Conservation (phyloP, 2,329 filamentous ascomycete species). For the Claviceps arundinis region DNA sequence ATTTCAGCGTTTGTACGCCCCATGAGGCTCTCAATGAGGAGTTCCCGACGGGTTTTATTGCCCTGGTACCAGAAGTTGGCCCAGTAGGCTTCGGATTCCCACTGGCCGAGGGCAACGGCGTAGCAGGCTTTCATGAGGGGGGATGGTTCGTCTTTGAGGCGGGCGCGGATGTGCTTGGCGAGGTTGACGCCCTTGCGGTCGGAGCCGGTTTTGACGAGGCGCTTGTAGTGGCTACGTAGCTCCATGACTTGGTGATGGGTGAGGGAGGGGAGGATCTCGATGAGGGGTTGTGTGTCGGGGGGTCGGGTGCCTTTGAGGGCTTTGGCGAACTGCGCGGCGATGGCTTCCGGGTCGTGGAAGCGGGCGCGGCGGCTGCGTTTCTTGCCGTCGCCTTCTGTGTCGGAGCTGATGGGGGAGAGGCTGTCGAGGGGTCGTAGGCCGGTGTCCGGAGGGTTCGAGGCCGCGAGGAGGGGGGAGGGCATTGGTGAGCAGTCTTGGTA, state of each 20-base stretch:
- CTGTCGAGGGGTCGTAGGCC: constrained; percentile 35
- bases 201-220: constrained; percentile 64
- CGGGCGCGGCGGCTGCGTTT: constrained; percentile 46
- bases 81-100: constrained; percentile 95
- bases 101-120: constrained; percentile 73
- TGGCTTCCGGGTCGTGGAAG: constrained; percentile 75
- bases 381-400: constrained; percentile 28
- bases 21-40: constrained; percentile 88
- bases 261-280: constrained; percentile 72
- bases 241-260: constrained; percentile 80
- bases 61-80: constrained; percentile 96
- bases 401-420: constrained; percentile 39
- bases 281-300: constrained; percentile 57
- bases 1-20: constrained; percentile 84
- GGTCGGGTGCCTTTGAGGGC: constrained; percentile 56
- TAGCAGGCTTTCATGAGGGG: constrained; percentile 87
- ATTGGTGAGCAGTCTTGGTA: constrained; percentile 93
- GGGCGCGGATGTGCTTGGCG: constrained; percentile 68
- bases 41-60: constrained; percentile 68
- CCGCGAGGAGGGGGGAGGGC: constrained; percentile 62
- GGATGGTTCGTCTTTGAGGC: constrained; percentile 58
- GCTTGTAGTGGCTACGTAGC: constrained; percentile 81
- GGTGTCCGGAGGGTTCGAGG: constrained; percentile 33
- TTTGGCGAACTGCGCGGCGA: constrained; percentile 62
- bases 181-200: constrained; percentile 70